phyloP scores from a whole-genome alignment of 2,329 filamentous ascomycete species.

The Apiospora rasikravindrae region DNA sequence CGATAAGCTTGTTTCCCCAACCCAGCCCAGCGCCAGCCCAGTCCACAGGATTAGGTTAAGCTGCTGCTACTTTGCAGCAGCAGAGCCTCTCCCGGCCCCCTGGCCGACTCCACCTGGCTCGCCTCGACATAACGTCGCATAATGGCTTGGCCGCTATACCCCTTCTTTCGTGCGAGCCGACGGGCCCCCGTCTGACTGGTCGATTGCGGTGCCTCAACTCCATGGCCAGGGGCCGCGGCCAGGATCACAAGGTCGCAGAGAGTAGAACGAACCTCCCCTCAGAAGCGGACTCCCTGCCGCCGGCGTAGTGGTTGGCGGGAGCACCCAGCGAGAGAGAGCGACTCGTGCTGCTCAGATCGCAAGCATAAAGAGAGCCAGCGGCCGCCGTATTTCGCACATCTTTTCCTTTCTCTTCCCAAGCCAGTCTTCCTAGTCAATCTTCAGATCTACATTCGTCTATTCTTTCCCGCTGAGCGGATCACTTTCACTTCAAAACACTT shows the following conservation, averaged over 20 bases:
- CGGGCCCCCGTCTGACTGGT: background rate
- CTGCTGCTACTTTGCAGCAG: background rate
- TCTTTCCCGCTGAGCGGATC: conserved; percentile 19
- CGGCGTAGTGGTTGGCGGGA: background rate
- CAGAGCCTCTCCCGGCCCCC: background rate
- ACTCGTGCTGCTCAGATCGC: background rate
- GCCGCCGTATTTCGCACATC: background rate
- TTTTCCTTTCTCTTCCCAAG: conserved; percentile 17
- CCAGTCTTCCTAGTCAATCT: conserved; percentile 22
- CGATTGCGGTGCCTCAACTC: background rate
- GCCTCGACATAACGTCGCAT: conserved; percentile 8
- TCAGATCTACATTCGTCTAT: conserved; percentile 7
- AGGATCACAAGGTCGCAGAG: background rate
- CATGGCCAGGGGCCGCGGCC: background rate
- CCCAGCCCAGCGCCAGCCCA: background rate
- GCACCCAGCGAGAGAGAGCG: background rate
- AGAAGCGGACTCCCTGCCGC: background rate
- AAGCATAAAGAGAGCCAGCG: conserved; percentile 7
- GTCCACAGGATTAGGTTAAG: conserved; percentile 5
- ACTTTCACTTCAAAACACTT: background rate
- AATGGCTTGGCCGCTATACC: conserved; percentile 6
- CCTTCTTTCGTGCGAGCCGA: conserved; percentile 2
- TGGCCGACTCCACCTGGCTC: background rate
- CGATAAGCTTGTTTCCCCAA: conserved; percentile 11
- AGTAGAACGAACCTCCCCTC: background rate